Conservation (phyloP, 148 eudicot genomes). For the Tetragonia tetragonoides region DNA sequence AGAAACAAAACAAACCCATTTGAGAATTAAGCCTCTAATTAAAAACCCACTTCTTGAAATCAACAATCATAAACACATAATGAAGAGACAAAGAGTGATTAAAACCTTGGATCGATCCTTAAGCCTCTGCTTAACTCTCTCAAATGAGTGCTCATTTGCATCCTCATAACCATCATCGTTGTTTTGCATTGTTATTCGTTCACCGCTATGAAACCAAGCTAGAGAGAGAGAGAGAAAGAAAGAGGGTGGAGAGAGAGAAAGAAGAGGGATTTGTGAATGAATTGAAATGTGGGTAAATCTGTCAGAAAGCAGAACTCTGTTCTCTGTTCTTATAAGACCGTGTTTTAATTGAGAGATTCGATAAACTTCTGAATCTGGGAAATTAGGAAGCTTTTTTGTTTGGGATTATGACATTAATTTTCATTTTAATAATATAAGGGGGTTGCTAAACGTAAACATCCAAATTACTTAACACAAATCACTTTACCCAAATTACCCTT, state of each 20-base stretch:
- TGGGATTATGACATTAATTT: no score
- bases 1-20: slow-evolving; percentile 11
- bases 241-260: background rate
- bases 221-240: background rate
- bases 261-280: background rate
- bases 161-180: slow-evolving; percentile 54
- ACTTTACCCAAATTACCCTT: no score
- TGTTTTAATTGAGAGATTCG: no score
- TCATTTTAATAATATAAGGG: no score
- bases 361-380: no score
- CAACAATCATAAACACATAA: background rate
- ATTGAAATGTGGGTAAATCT: background rate
- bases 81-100: background rate
- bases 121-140: slow-evolving; percentile 44
- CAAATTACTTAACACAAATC: no score
- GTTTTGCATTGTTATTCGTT: slow-evolving; percentile 44
- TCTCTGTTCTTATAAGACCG: no score
- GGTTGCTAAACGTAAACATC: no score
- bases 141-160: slow-evolving; percentile 48
- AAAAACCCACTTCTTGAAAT: background rate
- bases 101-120: slow-evolving; percentile 67
- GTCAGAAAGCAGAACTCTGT: no score
- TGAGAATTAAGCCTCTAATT: slow-evolving; percentile 7
- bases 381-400: no score
- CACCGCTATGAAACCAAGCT: background rate